phyloP scores from a whole-genome alignment of 129 eudicot species.

The Saussurea involucrata region DNA sequence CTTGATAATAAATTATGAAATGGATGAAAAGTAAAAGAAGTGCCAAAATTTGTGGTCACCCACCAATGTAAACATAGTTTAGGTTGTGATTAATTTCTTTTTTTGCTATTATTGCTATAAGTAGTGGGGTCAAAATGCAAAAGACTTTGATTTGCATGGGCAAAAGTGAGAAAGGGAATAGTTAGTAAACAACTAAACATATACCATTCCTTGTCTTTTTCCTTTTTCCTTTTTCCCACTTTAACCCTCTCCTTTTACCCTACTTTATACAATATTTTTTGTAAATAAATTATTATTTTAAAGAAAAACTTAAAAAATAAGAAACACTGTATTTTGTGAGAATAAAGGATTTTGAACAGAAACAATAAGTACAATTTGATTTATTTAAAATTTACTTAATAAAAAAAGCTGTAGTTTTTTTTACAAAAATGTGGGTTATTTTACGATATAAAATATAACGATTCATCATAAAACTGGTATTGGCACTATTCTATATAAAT shows the following conservation, averaged over 20 bases:
- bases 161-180: conserved; percentile 21
- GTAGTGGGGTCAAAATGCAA: conserved; percentile 24
- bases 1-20: background rate
- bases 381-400: background rate
- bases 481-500: background rate
- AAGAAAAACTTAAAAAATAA: background rate
- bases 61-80: conserved; percentile 21
- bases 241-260: conserved; percentile 6
- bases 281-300: background rate
- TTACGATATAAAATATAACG: too few relatives aligned
- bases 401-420: background rate
- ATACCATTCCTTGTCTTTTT: conserved; percentile 12
- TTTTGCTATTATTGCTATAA: conserved; percentile 9
- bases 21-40: conserved; percentile 12
- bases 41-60: conserved; percentile 19
- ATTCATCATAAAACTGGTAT: too few relatives aligned
- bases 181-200: conserved; percentile 4
- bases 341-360: background rate
- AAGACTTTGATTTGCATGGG: conserved; percentile 23
- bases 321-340: background rate
- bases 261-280: conserved; percentile 1
- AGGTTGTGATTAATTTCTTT: background rate
- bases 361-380: background rate
- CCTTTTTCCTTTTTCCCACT: background rate
- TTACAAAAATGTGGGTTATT: too few relatives aligned